Conservation (phyloP, 1,284 basidiomycete species). For the Microbotryomycetes sp. region DNA sequence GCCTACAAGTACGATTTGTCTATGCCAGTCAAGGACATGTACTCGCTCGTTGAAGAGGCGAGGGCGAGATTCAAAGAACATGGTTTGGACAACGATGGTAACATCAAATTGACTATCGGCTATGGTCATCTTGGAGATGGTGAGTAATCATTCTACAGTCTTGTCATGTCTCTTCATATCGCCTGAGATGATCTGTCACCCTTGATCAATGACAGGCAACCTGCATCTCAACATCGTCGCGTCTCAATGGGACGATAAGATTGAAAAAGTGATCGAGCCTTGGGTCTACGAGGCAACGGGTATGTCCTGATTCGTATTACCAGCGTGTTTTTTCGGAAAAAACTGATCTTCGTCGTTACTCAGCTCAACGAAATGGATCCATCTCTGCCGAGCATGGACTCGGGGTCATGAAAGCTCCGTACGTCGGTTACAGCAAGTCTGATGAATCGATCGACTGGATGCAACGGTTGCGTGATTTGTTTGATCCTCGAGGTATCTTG, state of each 20-base stretch:
- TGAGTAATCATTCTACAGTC: slow-evolving; percentile 43
- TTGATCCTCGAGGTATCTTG: slow-evolving; percentile 87
- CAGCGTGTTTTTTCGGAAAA: background rate
- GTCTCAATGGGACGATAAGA: slow-evolving; percentile 68
- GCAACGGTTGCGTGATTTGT: slow-evolving; percentile 82
- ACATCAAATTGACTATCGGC: slow-evolving; percentile 71
- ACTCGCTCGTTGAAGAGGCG: slow-evolving; percentile 78
- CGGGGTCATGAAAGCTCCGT: slow-evolving; percentile 88
- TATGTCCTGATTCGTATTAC: slow-evolving; percentile 31
- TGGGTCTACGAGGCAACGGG: slow-evolving; percentile 88
- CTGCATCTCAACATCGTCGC: slow-evolving; percentile 94
- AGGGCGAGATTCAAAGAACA: slow-evolving; percentile 64
- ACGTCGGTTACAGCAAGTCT: slow-evolving; percentile 82
- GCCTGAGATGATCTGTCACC: background rate
- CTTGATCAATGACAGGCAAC: slow-evolving; percentile 57
- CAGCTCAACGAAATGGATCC: slow-evolving; percentile 55
- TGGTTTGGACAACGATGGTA: slow-evolving; percentile 61
- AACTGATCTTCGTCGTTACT: background rate
- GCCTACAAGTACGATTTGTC: slow-evolving; percentile 98
- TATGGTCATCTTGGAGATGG: slow-evolving; percentile 97
- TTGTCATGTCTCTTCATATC: slow-evolving; percentile 2
- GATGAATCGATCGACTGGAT: slow-evolving; percentile 75
- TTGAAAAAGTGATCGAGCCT: slow-evolving; percentile 83
- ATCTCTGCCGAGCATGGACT: slow-evolving; percentile 96
- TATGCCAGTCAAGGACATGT: slow-evolving; percentile 81